Percentiles rank a stretch among this genome's conserved stretches.
These are phyloP conservation scores for Phytophthora meadii DNA, from an alignment of 352 stramenopile genomes.

Conservation along the genomic window DNA sequence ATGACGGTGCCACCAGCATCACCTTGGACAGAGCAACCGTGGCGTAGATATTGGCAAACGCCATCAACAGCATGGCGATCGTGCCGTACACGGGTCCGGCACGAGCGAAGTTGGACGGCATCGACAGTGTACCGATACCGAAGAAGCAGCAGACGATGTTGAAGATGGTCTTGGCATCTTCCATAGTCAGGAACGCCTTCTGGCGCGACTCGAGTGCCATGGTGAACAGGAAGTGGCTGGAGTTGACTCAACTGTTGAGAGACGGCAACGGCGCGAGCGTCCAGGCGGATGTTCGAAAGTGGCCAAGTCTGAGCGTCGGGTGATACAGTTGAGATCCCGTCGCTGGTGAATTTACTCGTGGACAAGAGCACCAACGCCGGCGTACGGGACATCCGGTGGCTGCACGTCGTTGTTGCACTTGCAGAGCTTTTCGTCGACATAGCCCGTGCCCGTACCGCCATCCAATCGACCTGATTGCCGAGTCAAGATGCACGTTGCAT, in stretches of 20 bases:
- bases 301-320: conserved; percentile 17
- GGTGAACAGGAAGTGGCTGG: conserved; percentile 1
- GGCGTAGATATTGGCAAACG: conserved; percentile 68
- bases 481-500: conserved; percentile 7
- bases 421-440: conserved; percentile 27
- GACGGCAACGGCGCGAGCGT: conserved; percentile 1
- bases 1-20: conserved; percentile 43
- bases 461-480: conserved; percentile 15
- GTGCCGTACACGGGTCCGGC: conserved; percentile 53
- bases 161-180: conserved; percentile 66
- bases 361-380: conserved; percentile 29
- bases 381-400: conserved; percentile 29
- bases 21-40: conserved; percentile 51
- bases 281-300: conserved; percentile 30
- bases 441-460: conserved; percentile 24
- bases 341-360: conserved; percentile 36
- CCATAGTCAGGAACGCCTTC: conserved; percentile 48
- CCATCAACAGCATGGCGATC: conserved; percentile 67
- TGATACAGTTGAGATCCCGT: conserved; percentile 6
- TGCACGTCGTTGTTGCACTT: conserved; percentile 41
- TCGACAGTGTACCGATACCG: conserved; percentile 70
- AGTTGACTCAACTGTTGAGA: neutral
- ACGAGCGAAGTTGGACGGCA: conserved; percentile 70
- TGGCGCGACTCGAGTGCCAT: conserved; percentile 21
- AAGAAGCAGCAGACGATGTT: conserved; percentile 71